phyloP scores from a whole-genome alignment of 345 rosid genomes.

The Rhizophora apiculata region DNA sequence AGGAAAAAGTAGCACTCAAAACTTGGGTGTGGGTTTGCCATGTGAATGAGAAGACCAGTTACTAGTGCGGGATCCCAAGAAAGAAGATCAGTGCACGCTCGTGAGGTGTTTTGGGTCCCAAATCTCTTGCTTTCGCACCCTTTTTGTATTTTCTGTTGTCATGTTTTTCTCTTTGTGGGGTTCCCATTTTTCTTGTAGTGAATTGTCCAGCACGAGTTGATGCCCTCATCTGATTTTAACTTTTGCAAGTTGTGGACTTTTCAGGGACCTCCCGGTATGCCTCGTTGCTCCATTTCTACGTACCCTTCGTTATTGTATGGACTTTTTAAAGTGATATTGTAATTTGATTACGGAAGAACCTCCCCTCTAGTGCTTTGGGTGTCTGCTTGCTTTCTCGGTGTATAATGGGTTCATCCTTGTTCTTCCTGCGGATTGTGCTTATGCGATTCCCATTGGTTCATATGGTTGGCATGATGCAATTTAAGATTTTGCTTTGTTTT shows the following conservation, averaged over 20 bases:
- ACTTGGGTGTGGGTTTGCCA: conserved; percentile 20
- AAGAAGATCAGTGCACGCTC: conserved; percentile 40
- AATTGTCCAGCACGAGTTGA: conserved; percentile 16
- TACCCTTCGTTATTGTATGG: too few species aligned
- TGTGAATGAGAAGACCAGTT: conserved; percentile 35
- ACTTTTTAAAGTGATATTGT: too few species aligned
- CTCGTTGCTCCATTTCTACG: too few species aligned
- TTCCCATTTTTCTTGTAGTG: conserved; percentile 15
- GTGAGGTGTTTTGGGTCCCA: conserved; percentile 43
- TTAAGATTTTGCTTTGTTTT: conserved; percentile 22
- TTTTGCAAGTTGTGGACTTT: not conserved
- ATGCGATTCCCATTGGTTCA: not conserved
- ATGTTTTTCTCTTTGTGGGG: conserved; percentile 13
- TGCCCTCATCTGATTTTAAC: not conserved
- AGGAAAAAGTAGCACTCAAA: conserved; percentile 35
- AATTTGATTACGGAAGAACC: not conserved
- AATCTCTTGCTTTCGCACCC: conserved; percentile 23
- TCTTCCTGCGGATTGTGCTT: not conserved
- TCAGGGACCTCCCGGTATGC: too few species aligned
- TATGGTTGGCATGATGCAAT: conserved; percentile 20
- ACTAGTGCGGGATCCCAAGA: conserved; percentile 26
- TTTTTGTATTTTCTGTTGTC: conserved; percentile 19
- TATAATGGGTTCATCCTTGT: not conserved
- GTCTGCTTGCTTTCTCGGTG: not conserved
- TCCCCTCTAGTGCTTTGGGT: not conserved